These are phyloP conservation scores for Mycena metata DNA, from an alignment of 768 basidiomycete genomes.

Conservation along the genomic window DNA sequence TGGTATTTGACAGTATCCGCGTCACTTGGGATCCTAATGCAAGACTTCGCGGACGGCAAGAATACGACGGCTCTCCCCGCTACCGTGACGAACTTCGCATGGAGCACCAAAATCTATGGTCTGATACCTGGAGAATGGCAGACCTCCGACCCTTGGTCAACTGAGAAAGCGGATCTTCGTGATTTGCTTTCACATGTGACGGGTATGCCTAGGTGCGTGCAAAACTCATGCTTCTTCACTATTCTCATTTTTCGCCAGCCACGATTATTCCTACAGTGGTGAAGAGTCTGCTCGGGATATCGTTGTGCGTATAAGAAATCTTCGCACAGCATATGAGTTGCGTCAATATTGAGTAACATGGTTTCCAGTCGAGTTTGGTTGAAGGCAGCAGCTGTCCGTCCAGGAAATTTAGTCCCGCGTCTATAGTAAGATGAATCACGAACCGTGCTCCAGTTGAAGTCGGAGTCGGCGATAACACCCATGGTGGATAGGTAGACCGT, in stretches of 20 bases:
- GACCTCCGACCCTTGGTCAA: slow-evolving; percentile 58
- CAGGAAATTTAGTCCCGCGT: too few relatives aligned
- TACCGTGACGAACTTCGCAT: slow-evolving; percentile 47
- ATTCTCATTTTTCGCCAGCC: slow-evolving; percentile 33
- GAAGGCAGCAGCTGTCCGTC: too few relatives aligned
- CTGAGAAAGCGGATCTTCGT: slow-evolving; percentile 48
- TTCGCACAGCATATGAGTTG: slow-evolving; percentile 48
- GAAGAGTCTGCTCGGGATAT: slow-evolving; percentile 43
- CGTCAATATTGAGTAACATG: slow-evolving; percentile 42
- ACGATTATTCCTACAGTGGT: slow-evolving; percentile 46
- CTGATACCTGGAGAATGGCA: slow-evolving; percentile 57
- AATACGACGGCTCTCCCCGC: slow-evolving; percentile 52
- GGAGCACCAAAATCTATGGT: slow-evolving; percentile 53
- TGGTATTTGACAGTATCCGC: too few relatives aligned
- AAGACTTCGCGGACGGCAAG: slow-evolving; percentile 52
- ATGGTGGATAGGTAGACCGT: too few relatives aligned
- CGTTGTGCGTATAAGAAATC: slow-evolving; percentile 42
- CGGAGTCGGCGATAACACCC: too few relatives aligned
- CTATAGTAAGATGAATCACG: too few relatives aligned
- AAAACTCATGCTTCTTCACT: background rate
- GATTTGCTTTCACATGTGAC: slow-evolving; percentile 55
- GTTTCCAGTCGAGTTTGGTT: too few relatives aligned
- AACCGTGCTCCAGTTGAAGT: too few relatives aligned
- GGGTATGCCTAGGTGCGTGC: slow-evolving; percentile 50
- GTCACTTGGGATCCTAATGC: slow-evolving; percentile 57